phyloP scores from a whole-genome alignment of 1,284 basidiomycete genomes.

The Paramarasmius palmivorus region DNA sequence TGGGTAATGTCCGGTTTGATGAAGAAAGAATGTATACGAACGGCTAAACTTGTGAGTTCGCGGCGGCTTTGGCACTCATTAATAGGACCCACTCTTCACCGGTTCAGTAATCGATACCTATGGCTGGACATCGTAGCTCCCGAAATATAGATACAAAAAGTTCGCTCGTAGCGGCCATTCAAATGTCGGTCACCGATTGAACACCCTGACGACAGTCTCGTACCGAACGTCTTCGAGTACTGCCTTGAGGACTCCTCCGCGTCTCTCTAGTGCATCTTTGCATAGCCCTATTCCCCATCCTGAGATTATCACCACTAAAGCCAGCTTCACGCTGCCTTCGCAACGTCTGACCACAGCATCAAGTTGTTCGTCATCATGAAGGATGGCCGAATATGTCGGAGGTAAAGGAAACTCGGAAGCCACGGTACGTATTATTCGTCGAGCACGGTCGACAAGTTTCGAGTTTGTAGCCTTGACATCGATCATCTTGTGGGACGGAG shows the following conservation, averaged over 20 bases:
- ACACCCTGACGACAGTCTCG: conserved; percentile 21
- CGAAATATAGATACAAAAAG: too few relatives aligned
- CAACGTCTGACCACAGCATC: conserved; percentile 27
- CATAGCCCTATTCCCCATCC: conserved; percentile 22
- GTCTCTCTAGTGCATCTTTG: conserved; percentile 19
- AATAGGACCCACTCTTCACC: too few relatives aligned
- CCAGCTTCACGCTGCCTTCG: conserved; percentile 29
- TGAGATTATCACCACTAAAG: conserved; percentile 25
- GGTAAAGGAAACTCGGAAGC: conserved; percentile 14
- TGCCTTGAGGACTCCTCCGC: conserved; percentile 16
- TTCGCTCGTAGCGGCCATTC: too few relatives aligned
- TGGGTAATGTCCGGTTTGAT: too few relatives aligned
- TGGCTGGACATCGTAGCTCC: too few relatives aligned
- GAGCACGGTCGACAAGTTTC: conserved; percentile 30
- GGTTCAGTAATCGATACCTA: too few relatives aligned
- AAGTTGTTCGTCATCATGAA: conserved; percentile 24
- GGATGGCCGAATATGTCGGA: conserved; percentile 12
- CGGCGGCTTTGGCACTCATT: too few relatives aligned
- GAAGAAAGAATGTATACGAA: too few relatives aligned
- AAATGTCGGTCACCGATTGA: conserved; percentile 2
- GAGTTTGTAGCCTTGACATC: conserved; percentile 29
- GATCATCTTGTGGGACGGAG: conserved; percentile 26
- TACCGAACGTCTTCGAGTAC: conserved; percentile 23
- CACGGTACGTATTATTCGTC: conserved; percentile 29
- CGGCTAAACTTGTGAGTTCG: too few relatives aligned